Conservation (phyloP, 352 stramenopile species). For the Globisporangium carolinianum region DNA sequence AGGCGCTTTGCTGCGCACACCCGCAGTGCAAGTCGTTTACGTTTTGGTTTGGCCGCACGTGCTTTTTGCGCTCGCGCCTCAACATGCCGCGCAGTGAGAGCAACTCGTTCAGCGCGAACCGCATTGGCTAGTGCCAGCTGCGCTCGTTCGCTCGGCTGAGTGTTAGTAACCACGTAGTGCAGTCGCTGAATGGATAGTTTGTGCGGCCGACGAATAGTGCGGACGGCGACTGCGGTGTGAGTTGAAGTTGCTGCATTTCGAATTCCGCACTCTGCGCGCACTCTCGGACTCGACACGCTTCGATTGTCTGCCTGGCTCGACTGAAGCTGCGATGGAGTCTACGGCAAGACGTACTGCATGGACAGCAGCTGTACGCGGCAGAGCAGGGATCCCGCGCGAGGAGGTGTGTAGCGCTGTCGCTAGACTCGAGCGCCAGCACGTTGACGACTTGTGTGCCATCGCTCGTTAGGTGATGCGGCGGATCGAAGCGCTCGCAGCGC, state of each 20-base stretch:
- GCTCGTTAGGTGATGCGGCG: conserved; percentile 34
- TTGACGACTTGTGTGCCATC: not conserved
- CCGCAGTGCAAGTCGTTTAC: conserved; percentile 56
- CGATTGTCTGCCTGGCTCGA: too few relatives aligned
- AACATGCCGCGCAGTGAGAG: conserved; percentile 31
- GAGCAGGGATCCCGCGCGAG: conserved; percentile 18
- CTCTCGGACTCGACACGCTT: too few relatives aligned
- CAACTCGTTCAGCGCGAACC: conserved; percentile 57
- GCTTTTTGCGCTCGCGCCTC: conserved; percentile 46
- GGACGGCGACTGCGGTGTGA: not conserved
- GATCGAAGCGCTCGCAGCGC: conserved; percentile 47
- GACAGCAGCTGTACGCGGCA: conserved; percentile 2
- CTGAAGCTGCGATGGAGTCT: not conserved
- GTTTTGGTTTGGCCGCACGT: conserved; percentile 63
- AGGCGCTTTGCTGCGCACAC: conserved; percentile 56
- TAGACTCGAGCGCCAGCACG: not conserved
- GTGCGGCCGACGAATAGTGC: too few relatives aligned
- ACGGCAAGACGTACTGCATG: conserved; percentile 7
- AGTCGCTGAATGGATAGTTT: too few relatives aligned
- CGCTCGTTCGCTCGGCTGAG: not conserved
- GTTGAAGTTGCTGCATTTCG: conserved; percentile 1
- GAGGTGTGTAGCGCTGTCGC: conserved; percentile 20
- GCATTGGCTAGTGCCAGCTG: conserved; percentile 13
- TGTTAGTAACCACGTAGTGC: too few relatives aligned
- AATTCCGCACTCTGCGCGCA: not conserved